Conservation (phyloP, 257 asterid genomes). For the Plantago elongata region DNA sequence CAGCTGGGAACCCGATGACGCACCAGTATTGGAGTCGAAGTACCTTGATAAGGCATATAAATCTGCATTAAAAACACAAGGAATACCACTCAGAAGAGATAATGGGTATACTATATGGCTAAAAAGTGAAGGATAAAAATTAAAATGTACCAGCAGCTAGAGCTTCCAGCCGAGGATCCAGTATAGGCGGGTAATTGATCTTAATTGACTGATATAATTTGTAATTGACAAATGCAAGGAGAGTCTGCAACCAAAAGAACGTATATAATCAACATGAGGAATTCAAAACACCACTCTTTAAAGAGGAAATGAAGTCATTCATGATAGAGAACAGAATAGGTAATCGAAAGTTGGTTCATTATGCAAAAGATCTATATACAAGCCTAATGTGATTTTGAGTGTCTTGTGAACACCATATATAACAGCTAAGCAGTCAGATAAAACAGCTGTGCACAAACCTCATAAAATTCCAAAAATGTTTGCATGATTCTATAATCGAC, state of each 20-base stretch:
- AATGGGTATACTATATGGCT: not conserved
- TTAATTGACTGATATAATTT: constrained; percentile 71
- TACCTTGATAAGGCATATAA: constrained; percentile 86
- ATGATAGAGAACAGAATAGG: not conserved
- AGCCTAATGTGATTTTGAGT: not conserved
- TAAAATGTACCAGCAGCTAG: constrained; percentile 69
- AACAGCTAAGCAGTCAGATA: constrained; percentile 1
- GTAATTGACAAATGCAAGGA: constrained; percentile 66
- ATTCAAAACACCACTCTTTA: constrained; percentile 11
- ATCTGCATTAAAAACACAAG: constrained; percentile 40
- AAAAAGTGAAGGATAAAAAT: not conserved
- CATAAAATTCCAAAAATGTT: constrained; percentile 89
- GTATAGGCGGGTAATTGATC: constrained; percentile 84
- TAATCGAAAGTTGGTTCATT: too few species aligned
- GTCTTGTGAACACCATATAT: not conserved
- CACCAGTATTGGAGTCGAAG: constrained; percentile 51
- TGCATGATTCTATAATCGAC: constrained; percentile 86
- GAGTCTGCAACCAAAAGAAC: constrained; percentile 56
- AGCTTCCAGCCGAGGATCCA: constrained; percentile 83
- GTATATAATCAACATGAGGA: constrained; percentile 12
- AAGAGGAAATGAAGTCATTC: constrained; percentile 5
- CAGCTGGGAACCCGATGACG: constrained; percentile 34
- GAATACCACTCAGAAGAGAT: not conserved
- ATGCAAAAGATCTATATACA: not conserved
- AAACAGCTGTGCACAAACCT: constrained; percentile 37